Percentiles rank a stretch among this genome's conserved stretches.
phyloP scores from a whole-genome alignment of 208 protist genomes.

The Trypanosoma platydactyli region DNA sequence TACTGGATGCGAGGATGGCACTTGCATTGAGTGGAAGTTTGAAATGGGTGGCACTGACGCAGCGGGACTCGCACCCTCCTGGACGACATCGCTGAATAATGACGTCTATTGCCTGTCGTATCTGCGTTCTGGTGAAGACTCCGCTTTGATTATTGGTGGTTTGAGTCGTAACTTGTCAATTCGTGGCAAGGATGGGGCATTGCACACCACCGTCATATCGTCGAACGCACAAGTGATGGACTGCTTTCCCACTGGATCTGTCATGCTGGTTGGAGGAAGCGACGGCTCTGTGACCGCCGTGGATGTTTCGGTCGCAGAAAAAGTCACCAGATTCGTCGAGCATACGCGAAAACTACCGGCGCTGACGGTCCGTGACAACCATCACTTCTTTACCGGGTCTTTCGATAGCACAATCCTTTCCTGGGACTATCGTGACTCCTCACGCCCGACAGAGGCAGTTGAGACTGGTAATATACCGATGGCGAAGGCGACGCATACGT shows the following conservation, averaged over 20 bases:
- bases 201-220: slow-evolving; percentile 48
- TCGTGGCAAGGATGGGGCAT: slow-evolving; percentile 33
- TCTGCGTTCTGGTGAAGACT: slow-evolving; percentile 39
- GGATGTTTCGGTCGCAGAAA: slow-evolving; percentile 35
- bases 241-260: slow-evolving; percentile 40
- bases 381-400: slow-evolving; percentile 78
- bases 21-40: slow-evolving; percentile 56
- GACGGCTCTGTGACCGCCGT: slow-evolving; percentile 69
- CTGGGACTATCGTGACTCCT: slow-evolving; percentile 71
- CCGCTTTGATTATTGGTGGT: slow-evolving; percentile 71
- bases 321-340: slow-evolving; percentile 39
- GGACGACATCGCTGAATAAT: slow-evolving; percentile 56
- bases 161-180: slow-evolving; percentile 72
- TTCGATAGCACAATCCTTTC: slow-evolving; percentile 83
- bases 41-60: slow-evolving; percentile 26
- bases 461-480: slow-evolving; percentile 15
- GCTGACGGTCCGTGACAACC: slow-evolving; percentile 63
- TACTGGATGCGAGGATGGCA: slow-evolving; percentile 80
- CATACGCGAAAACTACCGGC: slow-evolving; percentile 81
- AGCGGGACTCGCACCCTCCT: slow-evolving; percentile 44
- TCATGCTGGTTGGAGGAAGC: slow-evolving; percentile 71
- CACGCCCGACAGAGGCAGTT: slow-evolving; percentile 23
- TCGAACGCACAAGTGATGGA: slow-evolving; percentile 74
- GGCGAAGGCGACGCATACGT: slow-evolving; percentile 41
- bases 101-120: slow-evolving; percentile 80